Evolutionary conservation across 257 asterid genomes (phyloP), one percentile per base, ranked within the genome.

Genomic region (Salvia hispanica): DNA sequence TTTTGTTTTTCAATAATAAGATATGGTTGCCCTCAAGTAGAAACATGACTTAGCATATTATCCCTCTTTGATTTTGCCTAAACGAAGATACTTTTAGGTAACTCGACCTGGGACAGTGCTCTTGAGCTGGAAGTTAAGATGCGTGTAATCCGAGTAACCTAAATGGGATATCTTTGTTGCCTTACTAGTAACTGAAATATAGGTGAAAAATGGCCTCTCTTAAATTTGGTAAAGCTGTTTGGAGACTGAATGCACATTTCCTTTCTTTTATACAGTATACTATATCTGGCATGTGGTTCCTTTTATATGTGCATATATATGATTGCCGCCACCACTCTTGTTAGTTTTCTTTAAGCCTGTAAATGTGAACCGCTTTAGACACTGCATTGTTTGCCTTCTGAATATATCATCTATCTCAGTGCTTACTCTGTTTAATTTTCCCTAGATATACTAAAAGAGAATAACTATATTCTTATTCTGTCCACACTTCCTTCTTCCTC

Each of bases 401-500:
- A 50, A 6, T 36, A 34, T 15, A 12, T 56, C 16, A 31, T 55
- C 3, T 28, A 6, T 55, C 16, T 21, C 11, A 10, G 11, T 55
- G 18, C 16, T 3, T 18, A 52, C 58, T 21, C 37, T 53, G 14
- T 21, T 21, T 4, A 3, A 21, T 53, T 25, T 53, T 21, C 58
- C 58, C 14, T 18, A 52, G 8, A n/a, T n/a, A 10, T 54, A 25
- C 39, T 0, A 21, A 54, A 25, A 1, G 59, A 9, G 59, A 10
- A 21, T 21, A 25, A 28, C 36, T 0, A 8, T 25, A 9, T 54
- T 9, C 39, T 25, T 53, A 14, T 9, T 53, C 6, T 53, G 42
- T 47, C 60, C 51, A 16, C 12, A 42, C 11, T 25, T 21, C 67
- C 43, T 70, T 47, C 53, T 39, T 59, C 55, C 28, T 61, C 58